phyloP scores from a whole-genome alignment of 495 filamentous ascomycete species.

The Rhizodiscina lignyota region DNA sequence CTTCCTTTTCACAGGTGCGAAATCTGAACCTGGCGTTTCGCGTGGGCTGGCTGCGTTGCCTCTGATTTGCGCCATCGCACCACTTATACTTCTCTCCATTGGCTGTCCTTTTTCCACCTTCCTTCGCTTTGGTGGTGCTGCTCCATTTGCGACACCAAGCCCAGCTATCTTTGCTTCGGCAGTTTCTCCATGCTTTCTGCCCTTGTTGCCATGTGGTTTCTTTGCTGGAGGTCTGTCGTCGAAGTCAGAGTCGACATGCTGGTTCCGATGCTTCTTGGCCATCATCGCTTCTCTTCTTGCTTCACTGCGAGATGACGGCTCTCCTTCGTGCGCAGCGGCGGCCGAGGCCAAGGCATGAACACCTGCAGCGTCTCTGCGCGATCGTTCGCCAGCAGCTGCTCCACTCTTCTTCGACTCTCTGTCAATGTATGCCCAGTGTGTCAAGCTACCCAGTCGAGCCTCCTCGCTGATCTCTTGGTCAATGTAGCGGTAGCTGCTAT shows the following conservation, averaged over 20 bases:
- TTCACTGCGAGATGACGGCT: slow-evolving; percentile 61
- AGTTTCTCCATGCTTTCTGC: slow-evolving; percentile 48
- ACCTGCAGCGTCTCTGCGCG: slow-evolving; percentile 62
- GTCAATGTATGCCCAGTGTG: slow-evolving; percentile 92
- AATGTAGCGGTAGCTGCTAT: slow-evolving; percentile 65
- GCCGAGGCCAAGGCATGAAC: slow-evolving; percentile 47
- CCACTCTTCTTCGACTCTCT: slow-evolving; percentile 54
- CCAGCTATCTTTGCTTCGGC: slow-evolving; percentile 29
- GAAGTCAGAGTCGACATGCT: slow-evolving; percentile 57
- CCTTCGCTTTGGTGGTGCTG: slow-evolving; percentile 46
- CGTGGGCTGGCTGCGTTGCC: too few relatives aligned
- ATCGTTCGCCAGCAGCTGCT: slow-evolving; percentile 45
- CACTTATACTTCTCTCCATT: slow-evolving; percentile 52
- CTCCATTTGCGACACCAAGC: slow-evolving; percentile 16
- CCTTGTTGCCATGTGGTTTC: slow-evolving; percentile 42
- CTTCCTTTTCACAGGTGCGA: slow-evolving; percentile 1
- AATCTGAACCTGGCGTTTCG: neutral
- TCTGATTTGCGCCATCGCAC: slow-evolving; percentile 1
- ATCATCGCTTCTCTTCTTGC: slow-evolving; percentile 61
- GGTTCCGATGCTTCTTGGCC: slow-evolving; percentile 48
- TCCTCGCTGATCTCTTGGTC: slow-evolving; percentile 85
- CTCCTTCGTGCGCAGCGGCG: slow-evolving; percentile 56
- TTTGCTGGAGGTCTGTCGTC: slow-evolving; percentile 49
- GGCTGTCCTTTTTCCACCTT: slow-evolving; percentile 56
- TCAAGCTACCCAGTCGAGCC: slow-evolving; percentile 75